Conservation (phyloP, 2,329 filamentous ascomycete genomes). For the Fusarium sp. region DNA sequence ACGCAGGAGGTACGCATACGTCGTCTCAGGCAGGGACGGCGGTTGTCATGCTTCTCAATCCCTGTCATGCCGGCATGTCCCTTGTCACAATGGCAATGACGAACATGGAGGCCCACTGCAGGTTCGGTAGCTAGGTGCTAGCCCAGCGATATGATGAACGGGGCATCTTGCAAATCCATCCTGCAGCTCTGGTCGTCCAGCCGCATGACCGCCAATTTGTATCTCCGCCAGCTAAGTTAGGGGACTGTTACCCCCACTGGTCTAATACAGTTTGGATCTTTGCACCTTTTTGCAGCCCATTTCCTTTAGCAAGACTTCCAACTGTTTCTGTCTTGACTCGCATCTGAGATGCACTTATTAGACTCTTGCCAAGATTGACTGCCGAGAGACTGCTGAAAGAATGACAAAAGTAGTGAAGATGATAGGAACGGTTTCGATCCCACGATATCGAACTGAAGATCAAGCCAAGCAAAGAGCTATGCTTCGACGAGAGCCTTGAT, state of each 20-base stretch:
- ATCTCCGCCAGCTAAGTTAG: conserved; percentile 20
- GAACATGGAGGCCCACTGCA: conserved; percentile 44
- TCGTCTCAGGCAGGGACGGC: conserved; percentile 20
- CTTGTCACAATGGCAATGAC: conserved; percentile 42
- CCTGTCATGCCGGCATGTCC: conserved; percentile 23
- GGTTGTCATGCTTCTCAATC: conserved; percentile 23
- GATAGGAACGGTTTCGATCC: background rate
- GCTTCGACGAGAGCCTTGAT: conserved; percentile 8
- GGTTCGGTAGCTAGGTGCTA: conserved; percentile 46
- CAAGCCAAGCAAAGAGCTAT: conserved; percentile 9
- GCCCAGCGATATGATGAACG: conserved; percentile 40
- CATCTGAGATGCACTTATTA: background rate
- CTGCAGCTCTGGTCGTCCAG: conserved; percentile 34
- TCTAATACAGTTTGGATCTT: conserved; percentile 17
- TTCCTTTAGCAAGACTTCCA: background rate
- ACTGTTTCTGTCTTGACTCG: conserved; percentile 22
- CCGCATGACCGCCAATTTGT: conserved; percentile 37
- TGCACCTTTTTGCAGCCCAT: conserved; percentile 16
- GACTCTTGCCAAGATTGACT: background rate
- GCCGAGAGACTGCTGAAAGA: background rate
- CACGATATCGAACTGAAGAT: background rate
- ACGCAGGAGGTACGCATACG: background rate
- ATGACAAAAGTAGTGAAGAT: background rate
- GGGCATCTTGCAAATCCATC: conserved; percentile 39
- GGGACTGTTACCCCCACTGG: conserved; percentile 17